Base-by-base conservation (phyloP, 345 rosid species). In the Hevea brasiliensis region DNA sequence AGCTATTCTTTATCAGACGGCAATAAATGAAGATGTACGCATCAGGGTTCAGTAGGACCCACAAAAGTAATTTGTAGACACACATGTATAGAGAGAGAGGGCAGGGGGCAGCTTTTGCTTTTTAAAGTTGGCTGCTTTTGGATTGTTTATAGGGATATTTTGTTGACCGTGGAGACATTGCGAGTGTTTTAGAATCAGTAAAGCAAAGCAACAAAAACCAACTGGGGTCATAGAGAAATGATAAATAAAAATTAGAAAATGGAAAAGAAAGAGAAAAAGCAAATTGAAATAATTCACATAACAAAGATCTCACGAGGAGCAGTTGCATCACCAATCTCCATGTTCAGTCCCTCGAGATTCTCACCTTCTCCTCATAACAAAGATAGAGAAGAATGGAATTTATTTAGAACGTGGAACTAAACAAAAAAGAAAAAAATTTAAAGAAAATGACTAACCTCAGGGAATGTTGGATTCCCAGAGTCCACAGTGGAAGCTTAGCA, bases 391-490 rank as follows among this genome's bases (percentile, higher is more conserved):
- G 69, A 72, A 53, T 58, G 55, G 76, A 13, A 26, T 59, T 59
- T 12, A 26, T 59, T 12, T 27, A n/a, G n/a, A n/a, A n/a, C n/a
- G n/a, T n/a, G n/a, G n/a, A n/a, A n/a, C n/a, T n/a, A n/a, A n/a
- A n/a, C n/a, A n/a, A n/a, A n/a, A n/a, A n/a, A n/a, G n/a, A n/a
- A n/a, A n/a, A n/a, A 35, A 6, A 41, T 65, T 42, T 62, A 63
- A 65, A 56, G 69, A 47, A 55, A 64, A 74, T 72, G 80, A 75
- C 75, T 79, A 58, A 55, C 75, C 79, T 73, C 35, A 79, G 79
- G 73, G 88, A 85, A 81, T 87, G 90, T 85, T 79, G 87, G 90
- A 81, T 83, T 84, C 87, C 77, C 55, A 27, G 47, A 75, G 72
- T 68, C 68, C 80, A 84, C 76, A 61, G 81, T 72, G 51, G 68